phyloP scores from a whole-genome alignment of 305 asterid species.

The Fraxinus nigra region DNA sequence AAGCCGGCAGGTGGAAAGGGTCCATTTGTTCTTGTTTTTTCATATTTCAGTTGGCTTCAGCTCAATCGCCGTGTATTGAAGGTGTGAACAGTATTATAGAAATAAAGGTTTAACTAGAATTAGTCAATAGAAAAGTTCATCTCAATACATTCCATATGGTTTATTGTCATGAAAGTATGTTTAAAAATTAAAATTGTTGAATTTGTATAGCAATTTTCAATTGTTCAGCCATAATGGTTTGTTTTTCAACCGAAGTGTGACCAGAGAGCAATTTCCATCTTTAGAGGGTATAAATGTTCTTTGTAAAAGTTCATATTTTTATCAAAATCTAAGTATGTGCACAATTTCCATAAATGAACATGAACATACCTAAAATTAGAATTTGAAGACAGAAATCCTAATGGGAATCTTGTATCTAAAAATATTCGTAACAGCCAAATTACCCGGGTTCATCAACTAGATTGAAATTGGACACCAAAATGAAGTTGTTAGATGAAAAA shows the following conservation, averaged over 20 bases:
- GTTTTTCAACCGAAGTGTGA: not conserved
- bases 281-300: not conserved
- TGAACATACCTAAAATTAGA: not conserved
- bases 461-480: not conserved
- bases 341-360: not conserved
- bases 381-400: not conserved
- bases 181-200: not conserved
- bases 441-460: not conserved
- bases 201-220: not conserved
- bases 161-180: not conserved
- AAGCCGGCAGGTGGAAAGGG: conserved; percentile 1
- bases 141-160: not conserved
- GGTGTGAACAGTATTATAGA: not conserved
- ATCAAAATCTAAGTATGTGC: not conserved
- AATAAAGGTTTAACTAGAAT: not conserved
- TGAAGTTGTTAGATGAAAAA: not conserved
- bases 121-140: not conserved
- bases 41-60: not conserved
- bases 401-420: not conserved
- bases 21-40: not conserved
- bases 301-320: not conserved
- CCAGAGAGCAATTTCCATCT: not conserved
- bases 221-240: not conserved
- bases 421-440: not conserved
- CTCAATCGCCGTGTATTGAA: not conserved